Conservation (phyloP, 2,329 filamentous ascomycete species). For the Curvularia sp. region DNA sequence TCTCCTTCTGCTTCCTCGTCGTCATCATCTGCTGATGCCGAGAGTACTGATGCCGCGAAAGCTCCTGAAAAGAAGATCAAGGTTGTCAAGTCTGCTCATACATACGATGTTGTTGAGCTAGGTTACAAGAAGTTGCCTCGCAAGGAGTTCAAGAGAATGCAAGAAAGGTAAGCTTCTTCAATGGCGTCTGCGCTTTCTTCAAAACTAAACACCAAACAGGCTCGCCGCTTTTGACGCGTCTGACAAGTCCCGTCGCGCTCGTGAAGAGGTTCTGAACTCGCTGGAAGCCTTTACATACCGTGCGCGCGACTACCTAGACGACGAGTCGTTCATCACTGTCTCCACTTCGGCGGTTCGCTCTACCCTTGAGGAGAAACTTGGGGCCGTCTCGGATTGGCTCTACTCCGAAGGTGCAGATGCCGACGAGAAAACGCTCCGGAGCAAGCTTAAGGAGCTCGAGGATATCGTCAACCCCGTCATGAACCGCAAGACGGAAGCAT, state of each 20-base stretch:
- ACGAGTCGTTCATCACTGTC: slow-evolving; percentile 73
- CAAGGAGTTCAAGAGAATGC: slow-evolving; percentile 66
- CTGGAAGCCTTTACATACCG: slow-evolving; percentile 95
- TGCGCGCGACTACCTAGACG: slow-evolving; percentile 80
- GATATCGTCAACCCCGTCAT: slow-evolving; percentile 79
- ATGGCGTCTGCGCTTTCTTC: background rate
- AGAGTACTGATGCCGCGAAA: slow-evolving; percentile 60
- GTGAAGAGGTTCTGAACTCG: slow-evolving; percentile 89
- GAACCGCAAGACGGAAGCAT: slow-evolving; percentile 74
- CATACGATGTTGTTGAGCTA: slow-evolving; percentile 54
- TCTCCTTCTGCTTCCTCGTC: slow-evolving; percentile 55
- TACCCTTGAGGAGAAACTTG: slow-evolving; percentile 71
- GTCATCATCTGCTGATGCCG: slow-evolving; percentile 54
- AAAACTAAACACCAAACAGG: slow-evolving; percentile 53
- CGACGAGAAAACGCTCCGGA: slow-evolving; percentile 74
- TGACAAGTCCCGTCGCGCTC: slow-evolving; percentile 75
- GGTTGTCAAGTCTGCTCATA: slow-evolving; percentile 61
- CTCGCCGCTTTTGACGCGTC: slow-evolving; percentile 86
- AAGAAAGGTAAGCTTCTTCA: slow-evolving; percentile 58
- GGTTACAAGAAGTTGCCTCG: slow-evolving; percentile 65
- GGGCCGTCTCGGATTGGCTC: slow-evolving; percentile 83
- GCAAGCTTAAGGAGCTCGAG: slow-evolving; percentile 78
- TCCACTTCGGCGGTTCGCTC: slow-evolving; percentile 74
- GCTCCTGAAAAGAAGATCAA: slow-evolving; percentile 58
- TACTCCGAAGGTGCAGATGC: slow-evolving; percentile 85